A percentile compares a stretch with the other conserved stretches of the same genome.
Evolutionary conservation across 306 rosid genomes (phyloP).

Genomic region (Styphnolobium japonicum): DNA sequence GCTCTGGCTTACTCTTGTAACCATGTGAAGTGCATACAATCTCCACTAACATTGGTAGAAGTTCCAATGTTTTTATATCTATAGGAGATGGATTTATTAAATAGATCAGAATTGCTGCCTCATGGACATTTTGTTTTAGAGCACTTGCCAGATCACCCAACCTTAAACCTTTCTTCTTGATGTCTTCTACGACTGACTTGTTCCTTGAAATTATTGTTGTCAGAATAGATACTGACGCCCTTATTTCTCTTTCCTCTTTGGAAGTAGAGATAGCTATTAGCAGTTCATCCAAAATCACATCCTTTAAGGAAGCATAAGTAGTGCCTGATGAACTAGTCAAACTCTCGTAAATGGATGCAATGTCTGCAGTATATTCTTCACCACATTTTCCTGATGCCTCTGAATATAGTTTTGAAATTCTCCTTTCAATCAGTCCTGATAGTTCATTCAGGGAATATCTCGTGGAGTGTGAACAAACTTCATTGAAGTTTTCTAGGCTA

Average conservation of each 20-base stretch:
- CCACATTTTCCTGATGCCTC: conserved; percentile 50
- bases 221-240: conserved; percentile 63
- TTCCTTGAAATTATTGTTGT: conserved; percentile 62
- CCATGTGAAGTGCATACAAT: conserved; percentile 55
- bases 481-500: conserved; percentile 34
- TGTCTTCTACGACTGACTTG: conserved; percentile 61
- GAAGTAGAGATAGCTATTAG: conserved; percentile 63
- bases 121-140: conserved; percentile 71
- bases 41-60: conserved; percentile 66
- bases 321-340: conserved; percentile 50
- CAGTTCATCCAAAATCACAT: conserved; percentile 69
- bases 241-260: conserved; percentile 62
- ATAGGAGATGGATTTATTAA: conserved; percentile 72
- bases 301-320: conserved; percentile 54
- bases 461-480: conserved; percentile 37
- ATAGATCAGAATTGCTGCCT: conserved; percentile 72
- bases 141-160: conserved; percentile 73
- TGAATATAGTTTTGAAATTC: conserved; percentile 43
- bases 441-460: conserved; percentile 43
- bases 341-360: conserved; percentile 55
- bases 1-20: conserved; percentile 42
- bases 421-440: conserved; percentile 35
- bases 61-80: conserved; percentile 64
- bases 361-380: conserved; percentile 53
- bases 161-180: conserved; percentile 73